Base-by-base conservation (phyloP, 768 basidiomycete species). In the Boletus patriciae region DNA sequence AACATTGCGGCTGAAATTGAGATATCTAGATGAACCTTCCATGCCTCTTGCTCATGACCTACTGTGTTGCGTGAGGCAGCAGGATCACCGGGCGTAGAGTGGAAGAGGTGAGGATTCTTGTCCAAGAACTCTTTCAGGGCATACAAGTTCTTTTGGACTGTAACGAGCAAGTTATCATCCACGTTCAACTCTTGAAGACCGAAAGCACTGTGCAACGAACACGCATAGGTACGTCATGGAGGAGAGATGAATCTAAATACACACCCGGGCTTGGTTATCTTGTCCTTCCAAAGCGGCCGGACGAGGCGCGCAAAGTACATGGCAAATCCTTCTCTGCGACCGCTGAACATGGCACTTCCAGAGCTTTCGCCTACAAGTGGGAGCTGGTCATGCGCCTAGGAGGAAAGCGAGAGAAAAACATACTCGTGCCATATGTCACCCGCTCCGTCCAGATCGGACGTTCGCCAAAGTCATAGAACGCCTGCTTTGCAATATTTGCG, bases 301-400 rank as follows among this genome's bases (percentile, higher is more conserved):
- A 97, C 76, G 25, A 97, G 78, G 43, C 97, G 82, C 8, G 92
- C 83, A 68, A 98, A 85, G 70, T 94, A 94, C 29, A 96, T 72
- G 0, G 88, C 88, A 46, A 98, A 79, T 3, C 92, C 95, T 74
- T 97, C 92, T 57, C 94, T 82, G 54, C 94, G 81, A 31, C 94
- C 90, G 61, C 92, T 94, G 71, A 90, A 97, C 52, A 85, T 83
- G 3, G 88, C 84, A 45, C 81, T 87, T 16, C 90, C 88, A 48
- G 85, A 83, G 63, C 78, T 82, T 60, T 89, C 87, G 40, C 82
- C 87, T 84, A 56, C 19, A 41, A 54, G 23, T 33, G 38, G 55
- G 29, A 50, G 57, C 36, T 55, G 31, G 29, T 57, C 48, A 44
- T 23, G 13, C 6, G 54, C 27, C 31, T 11, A 15, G 19, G 46